Evolutionary conservation across 2,329 filamentous ascomycete genomes (phyloP).

Genomic region (Penicillium fuscoglaucum): DNA sequence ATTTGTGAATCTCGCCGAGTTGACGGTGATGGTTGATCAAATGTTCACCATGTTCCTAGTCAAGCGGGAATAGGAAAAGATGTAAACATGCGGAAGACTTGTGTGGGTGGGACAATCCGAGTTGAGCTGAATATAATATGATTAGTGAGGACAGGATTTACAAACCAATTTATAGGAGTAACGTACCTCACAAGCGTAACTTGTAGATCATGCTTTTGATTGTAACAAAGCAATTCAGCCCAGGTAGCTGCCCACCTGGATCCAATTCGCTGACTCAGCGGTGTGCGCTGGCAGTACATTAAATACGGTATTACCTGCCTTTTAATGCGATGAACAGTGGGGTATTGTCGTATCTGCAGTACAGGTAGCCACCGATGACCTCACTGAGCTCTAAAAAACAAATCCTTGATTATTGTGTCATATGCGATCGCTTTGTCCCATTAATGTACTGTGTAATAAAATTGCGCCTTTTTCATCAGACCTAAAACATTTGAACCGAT

Average conservation of each 20-base stretch:
- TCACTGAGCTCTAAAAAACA: slow-evolving; percentile 23
- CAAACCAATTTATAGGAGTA: not conserved
- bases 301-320: not conserved
- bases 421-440: not conserved
- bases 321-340: too few relatives aligned
- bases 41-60: slow-evolving; percentile 26
- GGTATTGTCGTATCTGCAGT: slow-evolving; percentile 12
- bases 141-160: not conserved
- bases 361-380: slow-evolving; percentile 27
- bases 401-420: slow-evolving; percentile 8
- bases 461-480: not conserved
- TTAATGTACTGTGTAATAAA: not conserved
- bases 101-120: not conserved
- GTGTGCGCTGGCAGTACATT: not conserved
- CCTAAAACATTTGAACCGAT: not conserved
- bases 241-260: not conserved
- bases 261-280: slow-evolving; percentile 14
- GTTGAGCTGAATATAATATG: not conserved
- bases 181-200: not conserved
- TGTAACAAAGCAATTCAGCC: slow-evolving; percentile 9
- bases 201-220: slow-evolving; percentile 4
- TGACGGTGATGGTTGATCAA: slow-evolving; percentile 22
- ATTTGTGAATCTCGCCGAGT: slow-evolving; percentile 16
- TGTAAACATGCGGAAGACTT: slow-evolving; percentile 5
- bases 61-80: not conserved